These are phyloP conservation scores for Globisporangium yorkense DNA, from an alignment of 352 stramenopile species.

Conservation along the genomic window DNA sequence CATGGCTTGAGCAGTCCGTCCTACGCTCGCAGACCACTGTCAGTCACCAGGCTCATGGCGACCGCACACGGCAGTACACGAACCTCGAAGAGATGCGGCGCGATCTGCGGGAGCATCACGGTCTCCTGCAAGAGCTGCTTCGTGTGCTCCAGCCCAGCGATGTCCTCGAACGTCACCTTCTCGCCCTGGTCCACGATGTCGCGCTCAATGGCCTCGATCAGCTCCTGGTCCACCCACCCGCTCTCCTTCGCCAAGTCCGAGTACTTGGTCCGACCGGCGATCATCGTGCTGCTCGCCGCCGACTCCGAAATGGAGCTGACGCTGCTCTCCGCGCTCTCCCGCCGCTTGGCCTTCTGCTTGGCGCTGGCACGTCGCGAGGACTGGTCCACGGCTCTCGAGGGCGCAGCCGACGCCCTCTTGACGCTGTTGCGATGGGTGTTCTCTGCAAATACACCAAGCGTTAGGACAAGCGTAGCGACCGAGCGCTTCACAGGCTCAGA, in stretches of 20 bases:
- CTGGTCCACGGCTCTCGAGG: constrained; percentile 5
- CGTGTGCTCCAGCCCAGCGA: constrained; percentile 73
- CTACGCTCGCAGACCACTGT: constrained; percentile 14
- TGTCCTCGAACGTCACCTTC: constrained; percentile 68
- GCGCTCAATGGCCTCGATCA: constrained; percentile 84
- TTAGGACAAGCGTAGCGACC: too few relatives aligned
- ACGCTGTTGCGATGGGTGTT: constrained; percentile 14
- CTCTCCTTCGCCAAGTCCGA: constrained; percentile 70
- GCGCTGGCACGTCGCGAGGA: constrained; percentile 4
- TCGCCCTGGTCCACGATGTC: constrained; percentile 76
- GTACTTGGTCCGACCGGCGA: constrained; percentile 20
- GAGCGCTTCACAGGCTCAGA: background rate
- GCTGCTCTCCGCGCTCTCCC: constrained; percentile 13
- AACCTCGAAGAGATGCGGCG: constrained; percentile 77
- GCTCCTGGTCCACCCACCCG: constrained; percentile 66
- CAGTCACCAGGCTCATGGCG: background rate
- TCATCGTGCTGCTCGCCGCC: too few relatives aligned
- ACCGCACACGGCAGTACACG: too few relatives aligned
- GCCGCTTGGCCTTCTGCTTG: constrained; percentile 11
- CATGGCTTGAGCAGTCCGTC: constrained; percentile 74
- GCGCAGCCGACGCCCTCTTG: constrained; percentile 6
- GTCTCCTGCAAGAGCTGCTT: constrained; percentile 82
- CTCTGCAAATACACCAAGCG: background rate
- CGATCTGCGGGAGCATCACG: constrained; percentile 84
- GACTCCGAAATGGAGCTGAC: background rate